Percentiles rank a stretch among this genome's conserved stretches.
Evolutionary conservation across 2,329 filamentous ascomycete genomes (phyloP).

Genomic region (Thielaviopsis punctulata): DNA sequence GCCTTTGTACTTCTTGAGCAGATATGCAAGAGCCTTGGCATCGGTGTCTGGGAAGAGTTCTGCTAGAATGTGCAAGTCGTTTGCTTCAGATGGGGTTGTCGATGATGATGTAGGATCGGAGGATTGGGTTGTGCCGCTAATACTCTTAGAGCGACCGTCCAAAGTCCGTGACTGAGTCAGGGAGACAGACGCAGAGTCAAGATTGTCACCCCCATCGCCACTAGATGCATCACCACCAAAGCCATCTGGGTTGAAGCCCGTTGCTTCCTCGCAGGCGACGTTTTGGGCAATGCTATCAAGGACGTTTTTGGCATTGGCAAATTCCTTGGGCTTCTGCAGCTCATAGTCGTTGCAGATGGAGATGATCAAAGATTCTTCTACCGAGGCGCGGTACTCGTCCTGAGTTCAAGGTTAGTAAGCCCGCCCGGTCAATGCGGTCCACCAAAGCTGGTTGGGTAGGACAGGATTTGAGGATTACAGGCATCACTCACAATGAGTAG

Average conservation of each 20-base stretch:
- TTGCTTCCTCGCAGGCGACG: conserved; percentile 50
- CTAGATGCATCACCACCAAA: conserved; percentile 18
- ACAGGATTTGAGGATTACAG: not conserved
- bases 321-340: conserved; percentile 32
- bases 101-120: conserved; percentile 1
- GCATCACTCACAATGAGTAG: conserved; percentile 2
- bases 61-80: conserved; percentile 5
- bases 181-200: conserved; percentile 2
- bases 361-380: conserved; percentile 63
- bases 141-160: conserved; percentile 4
- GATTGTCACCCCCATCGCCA: no score
- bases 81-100: not conserved
- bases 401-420: conserved; percentile 18
- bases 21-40: conserved; percentile 1
- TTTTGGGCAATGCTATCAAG: conserved; percentile 49
- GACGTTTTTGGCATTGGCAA: conserved; percentile 36
- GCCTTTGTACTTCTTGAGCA: conserved; percentile 1
- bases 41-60: conserved; percentile 6
- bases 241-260: conserved; percentile 60
- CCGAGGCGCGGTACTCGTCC: conserved; percentile 53
- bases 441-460: not conserved
- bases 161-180: conserved; percentile 4
- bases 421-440: not conserved
- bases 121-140: conserved; percentile 6
- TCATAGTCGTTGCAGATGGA: conserved; percentile 63